Evolutionary conservation across 768 basidiomycete species (phyloP), one percentile per base, ranked within the genome.

Genomic region (Exidia glandulosa): DNA sequence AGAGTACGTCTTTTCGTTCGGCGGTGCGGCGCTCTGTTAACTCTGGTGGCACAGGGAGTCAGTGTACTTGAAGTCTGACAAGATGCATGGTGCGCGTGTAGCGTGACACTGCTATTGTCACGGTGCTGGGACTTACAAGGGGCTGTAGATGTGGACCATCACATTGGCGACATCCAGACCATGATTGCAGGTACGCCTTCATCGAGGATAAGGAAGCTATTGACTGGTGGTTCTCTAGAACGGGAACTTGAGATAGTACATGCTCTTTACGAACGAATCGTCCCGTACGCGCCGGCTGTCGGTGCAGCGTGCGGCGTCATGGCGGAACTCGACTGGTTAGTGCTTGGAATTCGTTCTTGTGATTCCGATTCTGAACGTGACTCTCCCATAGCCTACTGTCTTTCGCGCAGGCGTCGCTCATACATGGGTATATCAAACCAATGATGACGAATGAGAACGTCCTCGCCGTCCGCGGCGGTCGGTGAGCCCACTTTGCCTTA

Each of bases 181-280:
- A 80, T 83, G 9, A 94, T 97, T 64, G 84, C 86, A 7, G 92
- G 85, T 83, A 63, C 58, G 79, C 64, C 13, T 7, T 23, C 58
- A 25, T 23, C 23, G 6, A 13, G 31, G 27, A 54, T n/a, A 34
- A n/a, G 7, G 3, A 14, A 48, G 34, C 4, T n/a, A 10, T 37
- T 45, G 27, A 27, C 13, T 12, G 3, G 47, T 45, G 41, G 23
- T 7, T 25, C 14, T 36, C 19, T 30, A 84, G 94, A 80, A 62
- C 74, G 79, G 31, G 94, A 96, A 72, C 84, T 95, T n/a, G 94
- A 97, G 69, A 88, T 97, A 50, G 69, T 93, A 0, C 90, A 95
- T 64, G 78, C 76, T n/a, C 75, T 98, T 19, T 74, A 83, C n/a
- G 84, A 88, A 59, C 77, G 81, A 41, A 75, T 94, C 14, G 69